Percentiles rank a stretch among this genome's conserved stretches.
phyloP scores from a whole-genome alignment of 495 filamentous ascomycete species.

The Lindgomyces ingoldianus region DNA sequence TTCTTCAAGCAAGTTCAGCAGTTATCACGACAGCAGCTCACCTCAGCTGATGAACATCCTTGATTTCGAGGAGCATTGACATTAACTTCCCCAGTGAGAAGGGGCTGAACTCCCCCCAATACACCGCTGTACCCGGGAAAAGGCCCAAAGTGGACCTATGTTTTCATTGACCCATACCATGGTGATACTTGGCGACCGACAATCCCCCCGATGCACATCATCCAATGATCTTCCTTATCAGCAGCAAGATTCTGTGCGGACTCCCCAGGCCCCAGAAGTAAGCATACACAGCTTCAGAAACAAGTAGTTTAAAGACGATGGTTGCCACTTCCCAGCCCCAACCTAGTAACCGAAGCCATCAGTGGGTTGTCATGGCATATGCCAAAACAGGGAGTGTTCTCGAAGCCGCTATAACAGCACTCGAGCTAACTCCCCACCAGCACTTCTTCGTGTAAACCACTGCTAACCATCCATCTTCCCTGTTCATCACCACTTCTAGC shows the following conservation, averaged over 20 bases:
- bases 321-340: neutral
- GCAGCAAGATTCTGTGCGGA: neutral
- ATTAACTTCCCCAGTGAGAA: too few relatives aligned
- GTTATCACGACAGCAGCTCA: too few relatives aligned
- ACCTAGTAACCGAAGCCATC: neutral
- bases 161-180: neutral
- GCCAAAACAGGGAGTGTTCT: neutral
- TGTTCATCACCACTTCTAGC: too few relatives aligned
- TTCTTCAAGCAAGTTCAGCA: too few relatives aligned
- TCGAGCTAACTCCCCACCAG: neutral
- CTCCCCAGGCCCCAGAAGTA: neutral
- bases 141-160: neutral
- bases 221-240: neutral
- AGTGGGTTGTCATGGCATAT: neutral
- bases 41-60: too few relatives aligned
- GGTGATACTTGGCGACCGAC: slow-evolving; percentile 1
- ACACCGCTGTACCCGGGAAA: neutral
- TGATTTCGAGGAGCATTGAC: too few relatives aligned
- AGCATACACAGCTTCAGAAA: slow-evolving; percentile 1
- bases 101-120: neutral
- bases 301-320: neutral
- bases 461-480: neutral
- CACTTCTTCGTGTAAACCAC: neutral
- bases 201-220: neutral
- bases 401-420: neutral